Base-by-base conservation (phyloP, 2,329 filamentous ascomycete genomes). In the Ceratocystis cubensis region DNA sequence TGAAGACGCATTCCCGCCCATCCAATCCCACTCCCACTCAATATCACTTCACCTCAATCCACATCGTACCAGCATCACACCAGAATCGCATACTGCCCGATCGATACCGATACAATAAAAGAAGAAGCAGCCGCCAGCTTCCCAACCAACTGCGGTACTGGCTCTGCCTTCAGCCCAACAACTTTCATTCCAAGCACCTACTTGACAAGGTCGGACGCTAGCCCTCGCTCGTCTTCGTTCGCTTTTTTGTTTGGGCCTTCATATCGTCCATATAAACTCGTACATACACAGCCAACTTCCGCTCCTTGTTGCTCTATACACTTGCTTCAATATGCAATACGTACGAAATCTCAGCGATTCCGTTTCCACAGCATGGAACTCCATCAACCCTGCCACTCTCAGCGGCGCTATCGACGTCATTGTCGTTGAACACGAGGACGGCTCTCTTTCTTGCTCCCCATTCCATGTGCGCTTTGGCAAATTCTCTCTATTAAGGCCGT, bases 391-490 rank as follows among this genome's bases (percentile, higher is more conserved):
- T 63, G 91, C 94, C 57, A 99, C 94, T 13, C 84, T 99, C 67
- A 96, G 91, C 78, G 94, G 94, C 73, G 94, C 94, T 73, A 97
- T 99, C 78, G 94, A 99, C 81, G 93, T 97, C 71, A 96, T 99
- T 71, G 93, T 99, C 66, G 91, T 99, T 68, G 91, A 99, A 77
- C 91, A 95, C 71, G 90, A 93, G 74, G 94, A 99, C 81, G 94
- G 90, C 78, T 81, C 79, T 50, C 82, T 97, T 67, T 86, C 88
- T 70, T 99, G 94, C 78, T 97, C 93, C 33, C 94, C 94, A 63
- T 99, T 99, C 77, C 94, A 99, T 76, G 94, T 99, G 70, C 91
- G 94, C 72, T 99, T 99, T 76, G 94, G 94, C 76, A 99, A 99
- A 78, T 97, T 97, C 79, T 96, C 93, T 68, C 82, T 99, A 48